A percentile compares a stretch with the other conserved stretches of the same genome.
phyloP scores from a whole-genome alignment of 2,329 filamentous ascomycete genomes.

The Aspergillus sergii region DNA sequence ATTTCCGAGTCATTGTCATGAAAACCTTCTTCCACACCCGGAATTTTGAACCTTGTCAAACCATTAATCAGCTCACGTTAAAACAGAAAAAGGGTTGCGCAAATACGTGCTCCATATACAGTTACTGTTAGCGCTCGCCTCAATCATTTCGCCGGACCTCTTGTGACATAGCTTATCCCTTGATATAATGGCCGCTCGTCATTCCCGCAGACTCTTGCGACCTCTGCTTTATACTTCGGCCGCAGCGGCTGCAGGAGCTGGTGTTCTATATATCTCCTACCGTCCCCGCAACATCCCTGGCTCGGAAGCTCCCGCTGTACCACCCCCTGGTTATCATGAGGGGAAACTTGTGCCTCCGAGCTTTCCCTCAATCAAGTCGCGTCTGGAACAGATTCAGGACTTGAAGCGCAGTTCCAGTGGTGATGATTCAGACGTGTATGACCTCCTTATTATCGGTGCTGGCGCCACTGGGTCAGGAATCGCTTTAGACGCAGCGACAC shows the following conservation, averaged over 20 bases:
- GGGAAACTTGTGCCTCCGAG: constrained; percentile 59
- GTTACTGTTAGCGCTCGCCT: not conserved
- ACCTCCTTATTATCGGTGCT: constrained; percentile 76
- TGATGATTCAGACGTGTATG: constrained; percentile 57
- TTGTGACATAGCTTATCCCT: not conserved
- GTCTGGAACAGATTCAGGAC: constrained; percentile 55
- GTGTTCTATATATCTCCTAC: constrained; percentile 63
- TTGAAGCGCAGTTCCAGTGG: constrained; percentile 47
- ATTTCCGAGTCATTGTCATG: not conserved
- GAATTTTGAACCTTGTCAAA: not conserved
- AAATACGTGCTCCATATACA: not conserved
- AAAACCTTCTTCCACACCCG: not conserved
- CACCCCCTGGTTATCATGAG: constrained; percentile 63
- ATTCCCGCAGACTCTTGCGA: constrained; percentile 55
- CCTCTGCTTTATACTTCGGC: constrained; percentile 62
- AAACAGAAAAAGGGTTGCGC: not conserved
- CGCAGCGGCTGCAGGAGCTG: constrained; percentile 56
- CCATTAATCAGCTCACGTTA: not conserved
- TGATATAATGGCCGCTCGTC: constrained; percentile 41
- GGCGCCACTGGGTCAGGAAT: constrained; percentile 80
- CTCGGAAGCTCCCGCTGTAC: constrained; percentile 62
- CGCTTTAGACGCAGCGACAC: constrained; percentile 76
- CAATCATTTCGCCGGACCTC: not conserved
- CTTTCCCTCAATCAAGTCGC: constrained; percentile 54
- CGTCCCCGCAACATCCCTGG: constrained; percentile 67